Evolutionary conservation across 2,329 filamentous ascomycete genomes (phyloP).

Genomic region (Penicillium sp.): DNA sequence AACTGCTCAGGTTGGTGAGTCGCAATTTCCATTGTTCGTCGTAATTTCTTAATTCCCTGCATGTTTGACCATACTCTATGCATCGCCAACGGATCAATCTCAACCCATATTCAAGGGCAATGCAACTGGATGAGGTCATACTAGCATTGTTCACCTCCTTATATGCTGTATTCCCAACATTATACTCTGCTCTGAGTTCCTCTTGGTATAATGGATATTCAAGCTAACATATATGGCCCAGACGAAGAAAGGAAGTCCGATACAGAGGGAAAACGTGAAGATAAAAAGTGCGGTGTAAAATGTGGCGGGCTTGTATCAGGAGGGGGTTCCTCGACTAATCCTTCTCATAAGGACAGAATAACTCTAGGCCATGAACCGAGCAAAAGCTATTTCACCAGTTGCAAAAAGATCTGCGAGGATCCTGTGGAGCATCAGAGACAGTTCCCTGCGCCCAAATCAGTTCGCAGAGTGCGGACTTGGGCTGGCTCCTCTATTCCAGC

Average conservation of each 20-base stretch:
- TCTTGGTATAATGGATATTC: neutral
- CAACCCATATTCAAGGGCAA: too few relatives aligned
- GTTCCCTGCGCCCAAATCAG: neutral
- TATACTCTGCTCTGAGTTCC: neutral
- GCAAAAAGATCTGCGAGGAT: slow-evolving; percentile 3
- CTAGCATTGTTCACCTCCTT: slow-evolving; percentile 12
- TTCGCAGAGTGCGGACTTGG: slow-evolving; percentile 7
- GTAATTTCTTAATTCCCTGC: slow-evolving; percentile 19
- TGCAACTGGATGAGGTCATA: too few relatives aligned
- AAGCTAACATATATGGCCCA: neutral
- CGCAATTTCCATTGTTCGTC: slow-evolving; percentile 23
- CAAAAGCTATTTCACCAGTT: neutral
- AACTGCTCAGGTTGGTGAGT: slow-evolving; percentile 20
- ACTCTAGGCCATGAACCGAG: neutral
- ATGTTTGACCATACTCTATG: slow-evolving; percentile 10
- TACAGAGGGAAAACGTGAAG: neutral
- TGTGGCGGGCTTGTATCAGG: neutral
- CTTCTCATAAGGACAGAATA: neutral
- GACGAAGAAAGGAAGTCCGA: neutral
- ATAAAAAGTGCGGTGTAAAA: neutral
- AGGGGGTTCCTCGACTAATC: neutral
- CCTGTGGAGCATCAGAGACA: neutral
- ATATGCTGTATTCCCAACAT: neutral
- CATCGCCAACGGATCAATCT: too few relatives aligned
- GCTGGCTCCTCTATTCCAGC: neutral